Base-by-base conservation (phyloP, 805 yeast genomes). In the Candida chilensis region DNA sequence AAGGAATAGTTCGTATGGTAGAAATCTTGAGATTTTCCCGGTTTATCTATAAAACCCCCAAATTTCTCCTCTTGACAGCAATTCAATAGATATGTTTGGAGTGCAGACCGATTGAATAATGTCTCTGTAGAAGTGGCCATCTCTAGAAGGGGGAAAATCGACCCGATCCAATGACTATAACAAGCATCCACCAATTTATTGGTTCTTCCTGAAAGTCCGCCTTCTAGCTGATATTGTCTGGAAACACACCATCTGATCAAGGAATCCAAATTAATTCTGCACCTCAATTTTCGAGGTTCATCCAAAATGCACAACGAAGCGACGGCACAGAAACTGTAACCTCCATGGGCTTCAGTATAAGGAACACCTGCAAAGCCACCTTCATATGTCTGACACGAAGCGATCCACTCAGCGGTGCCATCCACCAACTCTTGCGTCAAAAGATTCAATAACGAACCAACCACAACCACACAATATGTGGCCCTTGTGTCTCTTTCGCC, bases 181-280 rank as follows among this genome's bases (percentile, higher is more conserved):
- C 98, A 92, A 0, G 95, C 96, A 50, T 92, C 98, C 1, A 92
- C 97, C 19, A 92, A 64, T 49, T 92, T 92, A 50, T 90, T 90
- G 0, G 94, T 74, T 32, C 99, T 69, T 1, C 99, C 99, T 9
- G 77, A 67, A 28, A 90, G 68, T 0, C 97, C 96, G 9, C 90
- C 94, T 47, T 86, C 96, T n/a, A 74, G 50, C 13, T 54, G 54
- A 32, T 65, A 60, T 50, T 92, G 98, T 24, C 94, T 68, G 15
- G 67, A 57, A 8, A 65, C 64, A 3, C 77, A 62, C 98, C 98
- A 92, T 31, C 64, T 48, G 2, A 74, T 37, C 15, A 87, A 55
- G 2, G 36, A 40, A 0, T 63, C 73, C 3, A 82, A 34, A 44
- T 84, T 57, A 50, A 14, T 52, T 38, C 29, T 57, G 51, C 5